Base-by-base conservation (phyloP, 805 yeast species). In the Kluyveromyces starmeri region DNA sequence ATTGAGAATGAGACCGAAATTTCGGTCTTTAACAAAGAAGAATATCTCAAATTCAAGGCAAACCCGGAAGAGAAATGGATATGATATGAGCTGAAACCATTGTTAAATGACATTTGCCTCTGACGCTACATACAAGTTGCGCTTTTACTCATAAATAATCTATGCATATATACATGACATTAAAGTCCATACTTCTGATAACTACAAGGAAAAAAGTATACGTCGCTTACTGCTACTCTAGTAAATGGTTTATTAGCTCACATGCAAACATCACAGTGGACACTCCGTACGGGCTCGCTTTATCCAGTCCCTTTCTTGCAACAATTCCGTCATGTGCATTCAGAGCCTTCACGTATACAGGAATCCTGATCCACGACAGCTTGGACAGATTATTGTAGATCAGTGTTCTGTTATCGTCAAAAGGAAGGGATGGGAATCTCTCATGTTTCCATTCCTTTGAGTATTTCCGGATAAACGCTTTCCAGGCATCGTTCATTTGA, bases 51-150 rank as follows among this genome's bases (percentile, higher is more conserved):
- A 27, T 92, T 65, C 61, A 83, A 83, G 60, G 66, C 67, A 27
- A 80, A 88, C 46, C 98, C 98, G 0, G 86, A 75, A 48, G 96
- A 86, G 52, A 82, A 83, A 55, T 89, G 98, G 97, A 80, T 56
- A 56, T 36, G n/a, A 27, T 7, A 10, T n/a, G n/a, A n/a, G n/a
- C n/a, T n/a, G n/a, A n/a, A n/a, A n/a, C n/a, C n/a, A n/a, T n/a
- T n/a, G n/a, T n/a, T n/a, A n/a, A n/a, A n/a, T n/a, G n/a, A n/a
- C n/a, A n/a, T n/a, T n/a, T n/a, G n/a, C n/a, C n/a, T n/a, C n/a
- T n/a, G n/a, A n/a, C n/a, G n/a, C n/a, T n/a, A n/a, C n/a, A n/a
- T n/a, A n/a, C n/a, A n/a, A n/a, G n/a, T n/a, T n/a, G n/a, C n/a
- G n/a, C n/a, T n/a, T n/a, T n/a, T n/a, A n/a, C n/a, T n/a, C n/a